These are phyloP conservation scores for Stylonectria norvegica DNA, from an alignment of 2,329 filamentous ascomycete genomes.

Conservation along the genomic window DNA sequence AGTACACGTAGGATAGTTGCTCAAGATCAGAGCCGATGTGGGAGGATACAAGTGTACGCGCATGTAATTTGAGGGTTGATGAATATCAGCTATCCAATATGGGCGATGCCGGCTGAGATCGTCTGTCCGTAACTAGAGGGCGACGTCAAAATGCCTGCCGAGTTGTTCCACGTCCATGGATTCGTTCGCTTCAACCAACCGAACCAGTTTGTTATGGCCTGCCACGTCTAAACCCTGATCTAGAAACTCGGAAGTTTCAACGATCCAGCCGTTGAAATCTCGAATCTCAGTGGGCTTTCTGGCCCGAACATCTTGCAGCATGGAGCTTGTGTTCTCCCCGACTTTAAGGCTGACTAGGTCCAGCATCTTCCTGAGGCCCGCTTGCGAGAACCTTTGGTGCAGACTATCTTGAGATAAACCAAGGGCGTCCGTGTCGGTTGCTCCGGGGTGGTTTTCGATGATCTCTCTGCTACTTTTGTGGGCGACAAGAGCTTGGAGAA, in stretches of 20 bases:
- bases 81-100: too few species aligned
- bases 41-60: too few species aligned
- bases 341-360: conserved; percentile 47
- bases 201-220: conserved; percentile 40
- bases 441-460: conserved; percentile 21
- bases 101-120: too few species aligned
- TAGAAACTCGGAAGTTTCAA: conserved; percentile 43
- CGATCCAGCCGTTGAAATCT: conserved; percentile 59
- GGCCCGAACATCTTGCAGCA: conserved; percentile 56
- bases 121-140: too few species aligned
- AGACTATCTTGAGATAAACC: conserved; percentile 16
- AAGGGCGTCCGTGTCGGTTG: conserved; percentile 1
- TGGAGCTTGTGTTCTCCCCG: conserved; percentile 55
- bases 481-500: conserved; percentile 67
- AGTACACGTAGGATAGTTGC: too few species aligned
- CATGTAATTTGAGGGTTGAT: too few species aligned
- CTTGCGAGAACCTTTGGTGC: conserved; percentile 41
- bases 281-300: conserved; percentile 53
- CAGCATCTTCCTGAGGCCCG: conserved; percentile 43
- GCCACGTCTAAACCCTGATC: conserved; percentile 32
- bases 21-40: too few species aligned
- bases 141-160: conserved; percentile 22
- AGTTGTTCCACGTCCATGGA: conserved; percentile 36
- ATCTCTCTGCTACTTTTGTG: conserved; percentile 48
- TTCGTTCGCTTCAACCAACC: conserved; percentile 39